Base-by-base conservation (phyloP, 2,329 filamentous ascomycete genomes). In the Coniella vitis region DNA sequence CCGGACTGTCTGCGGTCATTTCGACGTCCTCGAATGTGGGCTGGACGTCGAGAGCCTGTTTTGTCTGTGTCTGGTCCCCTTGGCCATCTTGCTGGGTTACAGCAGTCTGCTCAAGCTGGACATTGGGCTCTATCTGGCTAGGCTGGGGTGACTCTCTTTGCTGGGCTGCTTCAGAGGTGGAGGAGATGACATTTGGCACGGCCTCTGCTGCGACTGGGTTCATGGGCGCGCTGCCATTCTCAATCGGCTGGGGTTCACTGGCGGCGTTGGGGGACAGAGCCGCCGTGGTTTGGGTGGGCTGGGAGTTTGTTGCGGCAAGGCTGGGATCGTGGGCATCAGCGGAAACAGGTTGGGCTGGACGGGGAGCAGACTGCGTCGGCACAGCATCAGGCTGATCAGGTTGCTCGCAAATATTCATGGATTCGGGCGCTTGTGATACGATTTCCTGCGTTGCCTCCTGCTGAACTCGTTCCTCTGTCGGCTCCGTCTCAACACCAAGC, bases 401-500 rank as follows among this genome's bases (percentile, higher is more conserved):
- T 49, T 64, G 58, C 58, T 64, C 60, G 61, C 68, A 62, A 65
- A 63, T 59, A 62, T 63, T 60, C 62, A 67, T 70, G 64, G 67
- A 69, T 67, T 70, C 63, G 67, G 60, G 62, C 57, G 66, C 63
- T 58, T 69, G 65, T 64, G 70, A 67, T 73, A 74, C 66, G 73
- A 70, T 61, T 58, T 63, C 58, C 61, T 64, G 59, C 58, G 59
- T 55, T 56, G 58, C 56, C 54, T 60, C 59, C 50, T 56, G 53
- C 45, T 55, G 53, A 41, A 59, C 60, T 49, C 55, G 55, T 55
- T 52, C 57, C 60, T 65, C 61, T 20, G 40, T 29, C 17, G n/a
- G 10, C 56, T 61, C 64, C 53, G 63, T 20, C 57, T 61, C 64
- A 54, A 63, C 63, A 52, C 61, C 66, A 53, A 57, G 62, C 39